Percentiles rank a stretch among this genome's conserved stretches.
Evolutionary conservation across 2,329 filamentous ascomycete species (phyloP).

Genomic region (Aureobasidium sp.): DNA sequence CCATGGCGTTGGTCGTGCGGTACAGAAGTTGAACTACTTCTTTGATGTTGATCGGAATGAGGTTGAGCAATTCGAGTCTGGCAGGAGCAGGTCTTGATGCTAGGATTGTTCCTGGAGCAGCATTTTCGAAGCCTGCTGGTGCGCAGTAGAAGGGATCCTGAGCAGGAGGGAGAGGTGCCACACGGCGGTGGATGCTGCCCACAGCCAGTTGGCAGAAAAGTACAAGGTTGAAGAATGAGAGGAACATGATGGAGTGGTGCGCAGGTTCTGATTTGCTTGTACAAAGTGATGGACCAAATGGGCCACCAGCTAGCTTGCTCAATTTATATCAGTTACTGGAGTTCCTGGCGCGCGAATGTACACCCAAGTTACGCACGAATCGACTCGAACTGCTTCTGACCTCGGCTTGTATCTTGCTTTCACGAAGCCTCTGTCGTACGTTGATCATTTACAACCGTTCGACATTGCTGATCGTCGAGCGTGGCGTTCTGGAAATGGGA

Average conservation of each 20-base stretch:
- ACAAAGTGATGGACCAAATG: too few relatives aligned
- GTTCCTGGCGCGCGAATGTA: too few relatives aligned
- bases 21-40: background rate
- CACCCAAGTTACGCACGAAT: too few relatives aligned
- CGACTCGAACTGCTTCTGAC: too few relatives aligned
- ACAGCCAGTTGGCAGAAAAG: background rate
- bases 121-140: conserved; percentile 21
- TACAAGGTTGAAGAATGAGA: background rate
- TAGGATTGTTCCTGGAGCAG: conserved; percentile 23
- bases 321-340: too few relatives aligned
- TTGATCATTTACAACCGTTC: too few relatives aligned
- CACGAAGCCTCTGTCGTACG: too few relatives aligned
- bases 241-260: background rate
- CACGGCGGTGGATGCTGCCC: background rate
- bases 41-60: background rate
- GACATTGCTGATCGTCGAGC: too few relatives aligned
- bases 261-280: background rate
- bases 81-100: background rate
- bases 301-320: too few relatives aligned
- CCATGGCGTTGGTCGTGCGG: background rate
- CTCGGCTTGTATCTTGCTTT: too few relatives aligned
- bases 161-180: background rate
- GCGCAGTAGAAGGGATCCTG: conserved; percentile 25
- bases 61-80: background rate
- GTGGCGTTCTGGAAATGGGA: too few relatives aligned